A percentile compares a stretch with the other conserved stretches of the same genome.
Evolutionary conservation across 106 monocot genomes (phyloP).

Genomic region (Apostasia shenzhenica): DNA sequence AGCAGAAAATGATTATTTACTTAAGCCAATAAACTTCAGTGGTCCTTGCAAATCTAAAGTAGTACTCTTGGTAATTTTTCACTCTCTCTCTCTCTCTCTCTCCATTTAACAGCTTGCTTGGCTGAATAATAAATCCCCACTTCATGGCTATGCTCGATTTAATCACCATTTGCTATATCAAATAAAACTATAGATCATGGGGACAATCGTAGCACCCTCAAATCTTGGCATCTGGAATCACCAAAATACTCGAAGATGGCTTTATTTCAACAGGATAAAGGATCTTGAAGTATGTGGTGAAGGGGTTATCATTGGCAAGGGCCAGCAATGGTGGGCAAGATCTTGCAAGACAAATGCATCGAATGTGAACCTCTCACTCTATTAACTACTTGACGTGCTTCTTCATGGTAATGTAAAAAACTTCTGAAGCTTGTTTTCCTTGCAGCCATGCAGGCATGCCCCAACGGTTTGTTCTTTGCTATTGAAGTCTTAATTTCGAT

Average conservation of each 20-base stretch:
- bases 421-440: conserved; percentile 11
- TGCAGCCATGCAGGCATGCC: conserved; percentile 71
- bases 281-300: conserved; percentile 33
- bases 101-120: neutral
- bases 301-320: conserved; percentile 50
- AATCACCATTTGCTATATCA: too few species aligned
- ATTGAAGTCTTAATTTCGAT: conserved; percentile 1
- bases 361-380: conserved; percentile 32
- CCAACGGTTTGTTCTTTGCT: conserved; percentile 44
- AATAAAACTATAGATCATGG: conserved; percentile 30
- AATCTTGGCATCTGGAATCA: conserved; percentile 51
- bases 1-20: conserved; percentile 35
- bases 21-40: conserved; percentile 36
- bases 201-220: conserved; percentile 57
- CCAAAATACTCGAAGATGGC: conserved; percentile 39
- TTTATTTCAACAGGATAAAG: conserved; percentile 38
- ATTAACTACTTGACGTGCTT: neutral
- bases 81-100: neutral
- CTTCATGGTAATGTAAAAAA: neutral
- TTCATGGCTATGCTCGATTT: too few species aligned
- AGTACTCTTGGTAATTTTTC: conserved; percentile 38
- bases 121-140: neutral
- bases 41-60: conserved; percentile 55
- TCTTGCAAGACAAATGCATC: conserved; percentile 68
- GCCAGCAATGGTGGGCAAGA: conserved; percentile 68